Base-by-base conservation (phyloP, 1,139 yeast genomes). In the Debaryomycetaceae sp. region DNA sequence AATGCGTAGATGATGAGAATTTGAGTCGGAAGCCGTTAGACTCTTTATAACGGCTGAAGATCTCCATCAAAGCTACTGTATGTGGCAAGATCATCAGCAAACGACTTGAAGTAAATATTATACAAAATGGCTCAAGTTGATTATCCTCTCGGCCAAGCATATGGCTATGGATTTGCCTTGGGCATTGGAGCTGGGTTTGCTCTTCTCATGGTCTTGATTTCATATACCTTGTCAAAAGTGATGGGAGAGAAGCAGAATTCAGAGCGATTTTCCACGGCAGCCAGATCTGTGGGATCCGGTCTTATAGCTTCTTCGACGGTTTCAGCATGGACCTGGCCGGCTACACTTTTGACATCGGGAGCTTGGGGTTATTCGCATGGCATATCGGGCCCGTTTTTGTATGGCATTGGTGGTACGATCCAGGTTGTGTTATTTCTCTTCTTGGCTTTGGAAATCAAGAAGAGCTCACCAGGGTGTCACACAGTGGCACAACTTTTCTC, bases 321-420 rank as follows among this genome's bases (percentile, higher is more conserved):
- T 9, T 60, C 67, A 3, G 61, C 68, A 8, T 70, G 75, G 75
- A 65, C 71, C 14, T 68, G 73, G 74, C 70, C 74, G 7, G 72
- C 70, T 24, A 66, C 75, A 14, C 52, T 70, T 36, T 56, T 70
- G 39, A 63, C 69, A 6, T 62, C 72, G 6, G 59, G 67, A 9
- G 57, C 62, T 7, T 60, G 66, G 70, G 57, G 64, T 27, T 70
- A 69, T 44, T 40, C 47, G 7, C 56, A 62, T 43, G 68, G 68
- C 17, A 47, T 60, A 23, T 45, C 76, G 33, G 95, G 93, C 35
- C 84, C 88, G 1, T 81, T 76, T 56, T 81, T 81, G 65, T 87
- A 87, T 58, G 93, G 89, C 6, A 75, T 86, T 2, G 95, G 93
- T 55, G 93, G 90, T 5, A 68, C 79, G n/a, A 79, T 83, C 43